A percentile compares a stretch with the other conserved stretches of the same genome.
phyloP scores from a whole-genome alignment of 2,329 filamentous ascomycete genomes.

The Fusarium napiforme region DNA sequence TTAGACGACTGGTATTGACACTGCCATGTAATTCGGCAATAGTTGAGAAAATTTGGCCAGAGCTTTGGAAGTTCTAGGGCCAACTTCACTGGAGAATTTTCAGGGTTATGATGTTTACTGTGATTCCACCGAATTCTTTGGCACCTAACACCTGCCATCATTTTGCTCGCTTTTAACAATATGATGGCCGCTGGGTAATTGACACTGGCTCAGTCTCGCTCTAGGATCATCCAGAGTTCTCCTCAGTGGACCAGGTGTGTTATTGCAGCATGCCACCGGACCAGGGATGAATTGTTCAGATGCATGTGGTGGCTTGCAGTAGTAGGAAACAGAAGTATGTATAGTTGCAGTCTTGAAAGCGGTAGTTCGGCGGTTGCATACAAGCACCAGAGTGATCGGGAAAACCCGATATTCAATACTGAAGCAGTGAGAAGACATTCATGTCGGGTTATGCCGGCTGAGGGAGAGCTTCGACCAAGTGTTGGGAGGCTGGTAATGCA shows the following conservation, averaged over 20 bases:
- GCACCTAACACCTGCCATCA: neutral
- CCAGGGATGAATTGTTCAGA: constrained; percentile 21
- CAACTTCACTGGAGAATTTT: neutral
- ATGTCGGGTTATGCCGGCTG: constrained; percentile 30
- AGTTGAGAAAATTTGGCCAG: neutral
- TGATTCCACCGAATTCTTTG: neutral
- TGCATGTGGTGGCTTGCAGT: constrained; percentile 41
- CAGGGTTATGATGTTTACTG: neutral
- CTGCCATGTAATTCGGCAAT: neutral
- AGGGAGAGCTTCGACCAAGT: constrained; percentile 16
- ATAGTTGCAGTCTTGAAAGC: constrained; percentile 8
- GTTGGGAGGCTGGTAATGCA: constrained; percentile 15
- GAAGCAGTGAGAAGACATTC: neutral
- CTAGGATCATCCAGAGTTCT: neutral
- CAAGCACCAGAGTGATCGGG: constrained; percentile 18
- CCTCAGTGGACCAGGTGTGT: constrained; percentile 8
- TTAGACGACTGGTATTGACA: neutral
- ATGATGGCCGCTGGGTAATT: neutral
- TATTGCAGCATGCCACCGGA: constrained; percentile 6
- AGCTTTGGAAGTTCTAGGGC: neutral
- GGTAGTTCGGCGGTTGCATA: constrained; percentile 13
- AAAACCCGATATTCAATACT: constrained; percentile 9
- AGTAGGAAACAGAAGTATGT: constrained; percentile 20
- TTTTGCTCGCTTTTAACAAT: neutral
- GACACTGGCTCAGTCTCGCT: neutral